These are phyloP conservation scores for Protomyces macrosporus DNA, from an alignment of 1,139 yeast genomes.

Conservation along the genomic window DNA sequence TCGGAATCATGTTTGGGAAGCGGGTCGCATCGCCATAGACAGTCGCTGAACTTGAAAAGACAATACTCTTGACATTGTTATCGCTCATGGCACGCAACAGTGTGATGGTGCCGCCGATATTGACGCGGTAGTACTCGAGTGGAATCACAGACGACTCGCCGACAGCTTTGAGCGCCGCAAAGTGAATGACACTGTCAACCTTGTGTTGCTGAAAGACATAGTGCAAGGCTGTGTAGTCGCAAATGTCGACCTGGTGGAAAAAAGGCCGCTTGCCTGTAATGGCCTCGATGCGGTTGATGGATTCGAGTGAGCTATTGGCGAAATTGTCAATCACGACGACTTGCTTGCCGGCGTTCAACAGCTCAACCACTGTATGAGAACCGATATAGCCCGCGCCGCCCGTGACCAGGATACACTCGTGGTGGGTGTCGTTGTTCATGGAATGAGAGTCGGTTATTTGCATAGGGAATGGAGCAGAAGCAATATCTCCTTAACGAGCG, in stretches of 20 bases:
- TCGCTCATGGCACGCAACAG: constrained; percentile 53
- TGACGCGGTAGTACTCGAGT: constrained; percentile 64
- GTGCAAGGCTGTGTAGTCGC: constrained; percentile 48
- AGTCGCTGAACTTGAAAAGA: constrained; percentile 75
- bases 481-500: background rate
- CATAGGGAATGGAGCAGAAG: background rate
- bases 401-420: constrained; percentile 57
- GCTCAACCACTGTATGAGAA: constrained; percentile 68
- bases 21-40: constrained; percentile 81
- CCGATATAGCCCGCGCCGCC: constrained; percentile 91
- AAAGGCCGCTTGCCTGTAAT: constrained; percentile 46
- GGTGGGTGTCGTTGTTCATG: background rate
- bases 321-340: constrained; percentile 70
- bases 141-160: constrained; percentile 75
- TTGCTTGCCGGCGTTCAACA: constrained; percentile 58
- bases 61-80: constrained; percentile 50
- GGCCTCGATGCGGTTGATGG: constrained; percentile 60
- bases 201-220: constrained; percentile 49
- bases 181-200: constrained; percentile 64
- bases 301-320: constrained; percentile 62
- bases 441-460: background rate
- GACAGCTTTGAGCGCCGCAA: constrained; percentile 84
- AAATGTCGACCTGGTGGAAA: constrained; percentile 57
- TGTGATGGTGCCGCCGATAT: constrained; percentile 60
- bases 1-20: constrained; percentile 68